Percentiles rank a stretch among this genome's conserved stretches.
Conservation (phyloP, 768 basidiomycete genomes). For the Trametes sanguinea region DNA sequence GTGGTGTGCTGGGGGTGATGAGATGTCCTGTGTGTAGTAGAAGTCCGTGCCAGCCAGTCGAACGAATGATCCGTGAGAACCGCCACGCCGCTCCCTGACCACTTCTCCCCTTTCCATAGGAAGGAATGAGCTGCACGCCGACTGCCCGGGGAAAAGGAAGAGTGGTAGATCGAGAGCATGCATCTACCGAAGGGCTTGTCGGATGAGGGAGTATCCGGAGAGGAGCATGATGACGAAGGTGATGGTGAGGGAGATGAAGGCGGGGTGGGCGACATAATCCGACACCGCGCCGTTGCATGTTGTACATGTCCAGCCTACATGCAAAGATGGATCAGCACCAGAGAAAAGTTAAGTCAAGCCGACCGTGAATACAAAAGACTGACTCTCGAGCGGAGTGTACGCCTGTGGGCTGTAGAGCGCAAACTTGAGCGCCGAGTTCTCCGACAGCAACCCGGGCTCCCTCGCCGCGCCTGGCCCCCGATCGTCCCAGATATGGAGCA, state of each 20-base stretch:
- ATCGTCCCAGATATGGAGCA: constrained; percentile 80
- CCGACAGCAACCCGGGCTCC: constrained; percentile 63
- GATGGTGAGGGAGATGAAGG: constrained; percentile 53
- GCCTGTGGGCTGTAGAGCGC: constrained; percentile 79
- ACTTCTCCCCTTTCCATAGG: neutral
- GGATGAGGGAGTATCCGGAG: constrained; percentile 62
- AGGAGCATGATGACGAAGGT: constrained; percentile 65
- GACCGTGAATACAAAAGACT: neutral
- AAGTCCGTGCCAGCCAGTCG: constrained; percentile 10
- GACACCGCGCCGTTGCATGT: constrained; percentile 40
- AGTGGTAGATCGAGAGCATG: neutral
- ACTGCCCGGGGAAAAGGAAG: neutral
- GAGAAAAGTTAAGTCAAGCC: neutral
- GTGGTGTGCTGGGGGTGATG: too few species aligned
- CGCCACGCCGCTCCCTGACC: constrained; percentile 10
- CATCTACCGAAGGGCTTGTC: constrained; percentile 35
- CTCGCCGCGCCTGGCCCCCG: constrained; percentile 65
- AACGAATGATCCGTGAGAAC: constrained; percentile 21
- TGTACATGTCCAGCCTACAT: constrained; percentile 63
- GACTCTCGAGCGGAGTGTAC: constrained; percentile 66
- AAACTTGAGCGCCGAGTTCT: constrained; percentile 73
- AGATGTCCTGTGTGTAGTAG: constrained; percentile 11
- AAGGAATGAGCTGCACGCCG: neutral
- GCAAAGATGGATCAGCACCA: neutral
- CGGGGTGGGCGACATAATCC: constrained; percentile 48